Conservation (phyloP, 2,329 filamentous ascomycete genomes). For the Penicillium nordicum region DNA sequence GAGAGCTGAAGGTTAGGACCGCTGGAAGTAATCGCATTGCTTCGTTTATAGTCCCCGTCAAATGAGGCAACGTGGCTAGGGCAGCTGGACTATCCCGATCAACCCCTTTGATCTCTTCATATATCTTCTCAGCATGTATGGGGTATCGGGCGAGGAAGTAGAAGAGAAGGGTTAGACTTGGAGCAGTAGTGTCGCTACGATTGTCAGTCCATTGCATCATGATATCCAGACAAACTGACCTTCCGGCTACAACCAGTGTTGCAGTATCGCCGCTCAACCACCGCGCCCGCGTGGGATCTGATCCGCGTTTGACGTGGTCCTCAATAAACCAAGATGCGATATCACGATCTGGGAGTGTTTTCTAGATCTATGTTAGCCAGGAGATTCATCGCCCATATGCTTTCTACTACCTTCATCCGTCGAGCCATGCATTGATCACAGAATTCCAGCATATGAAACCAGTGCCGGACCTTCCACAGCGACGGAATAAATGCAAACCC, state of each 20-base stretch:
- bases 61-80: background rate
- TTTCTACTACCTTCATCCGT: constrained; percentile 3
- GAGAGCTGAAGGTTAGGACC: background rate
- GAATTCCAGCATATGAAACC: constrained; percentile 11
- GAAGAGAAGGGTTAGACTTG: constrained; percentile 7
- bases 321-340: constrained; percentile 13
- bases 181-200: constrained; percentile 9
- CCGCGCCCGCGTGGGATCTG: background rate
- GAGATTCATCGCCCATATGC: accelerated
- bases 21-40: constrained; percentile 1
- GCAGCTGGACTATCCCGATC: background rate
- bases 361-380: background rate
- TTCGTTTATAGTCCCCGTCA: constrained; percentile 1
- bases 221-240: background rate
- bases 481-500: constrained; percentile 15
- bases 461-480: constrained; percentile 6
- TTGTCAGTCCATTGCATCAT: background rate
- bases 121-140: background rate
- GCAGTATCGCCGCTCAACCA: constrained; percentile 8
- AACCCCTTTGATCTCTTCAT: background rate
- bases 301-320: background rate
- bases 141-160: constrained; percentile 13
- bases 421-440: constrained; percentile 37
- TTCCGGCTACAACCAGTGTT: constrained; percentile 4
- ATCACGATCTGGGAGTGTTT: background rate